phyloP scores from a whole-genome alignment of 306 rosid species.

The Rosa persica region DNA sequence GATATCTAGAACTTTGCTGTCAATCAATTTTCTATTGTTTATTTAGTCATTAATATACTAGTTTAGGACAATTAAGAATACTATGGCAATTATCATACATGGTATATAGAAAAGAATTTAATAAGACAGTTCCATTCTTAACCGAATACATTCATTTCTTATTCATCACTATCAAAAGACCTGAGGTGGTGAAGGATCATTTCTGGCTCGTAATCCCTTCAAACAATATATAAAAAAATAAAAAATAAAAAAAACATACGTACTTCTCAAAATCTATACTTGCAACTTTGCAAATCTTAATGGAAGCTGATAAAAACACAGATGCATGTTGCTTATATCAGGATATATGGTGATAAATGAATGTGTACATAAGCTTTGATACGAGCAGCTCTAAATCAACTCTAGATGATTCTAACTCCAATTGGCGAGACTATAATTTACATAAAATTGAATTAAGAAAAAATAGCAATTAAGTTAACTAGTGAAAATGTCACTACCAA shows the following conservation, averaged over 20 bases:
- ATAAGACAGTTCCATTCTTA: too few relatives aligned
- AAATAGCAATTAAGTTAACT: neutral
- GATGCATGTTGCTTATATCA: neutral
- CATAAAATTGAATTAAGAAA: too few relatives aligned
- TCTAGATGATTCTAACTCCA: neutral
- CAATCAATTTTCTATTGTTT: too few relatives aligned
- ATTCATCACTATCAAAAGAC: neutral
- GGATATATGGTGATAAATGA: neutral
- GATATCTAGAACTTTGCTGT: too few relatives aligned
- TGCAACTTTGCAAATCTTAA: neutral
- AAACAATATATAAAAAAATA: too few relatives aligned
- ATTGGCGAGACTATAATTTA: neutral
- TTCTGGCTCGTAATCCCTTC: slow-evolving; percentile 15
- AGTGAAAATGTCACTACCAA: neutral
- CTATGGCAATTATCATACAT: too few relatives aligned
- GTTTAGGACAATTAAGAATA: too few relatives aligned
- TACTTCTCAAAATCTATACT: too few relatives aligned
- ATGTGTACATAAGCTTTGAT: neutral
- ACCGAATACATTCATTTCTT: too few relatives aligned
- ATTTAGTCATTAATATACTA: too few relatives aligned
- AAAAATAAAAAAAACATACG: neutral
- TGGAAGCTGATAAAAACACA: neutral
- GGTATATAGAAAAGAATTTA: too few relatives aligned
- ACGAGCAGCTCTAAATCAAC: neutral
- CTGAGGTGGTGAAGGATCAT: slow-evolving; percentile 10